A percentile compares a stretch with the other conserved stretches of the same genome.
Conservation (phyloP, 192 early-diverging fungal genomes). For the Backusella psychrophila region DNA sequence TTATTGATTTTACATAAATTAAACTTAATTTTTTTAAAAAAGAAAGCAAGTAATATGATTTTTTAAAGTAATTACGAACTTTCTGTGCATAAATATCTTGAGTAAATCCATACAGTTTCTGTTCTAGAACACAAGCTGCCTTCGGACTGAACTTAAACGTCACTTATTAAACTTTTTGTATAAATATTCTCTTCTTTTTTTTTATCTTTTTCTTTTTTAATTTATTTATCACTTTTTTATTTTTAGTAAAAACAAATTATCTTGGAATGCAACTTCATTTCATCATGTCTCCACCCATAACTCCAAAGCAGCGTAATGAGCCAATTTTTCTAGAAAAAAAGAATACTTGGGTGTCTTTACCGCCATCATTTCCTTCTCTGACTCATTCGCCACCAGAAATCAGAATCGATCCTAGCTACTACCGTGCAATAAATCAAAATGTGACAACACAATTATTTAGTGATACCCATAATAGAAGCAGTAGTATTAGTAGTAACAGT, state of each 20-base stretch:
- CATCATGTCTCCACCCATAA: conserved; percentile 13
- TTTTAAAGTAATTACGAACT: not conserved
- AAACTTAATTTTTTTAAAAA: not conserved
- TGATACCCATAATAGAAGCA: not conserved
- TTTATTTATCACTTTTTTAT: not conserved
- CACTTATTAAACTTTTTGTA: not conserved
- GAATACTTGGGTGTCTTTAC: not conserved
- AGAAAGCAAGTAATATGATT: not conserved
- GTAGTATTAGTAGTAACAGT: not conserved
- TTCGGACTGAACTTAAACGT: not conserved
- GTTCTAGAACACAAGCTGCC: not conserved
- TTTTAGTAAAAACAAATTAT: not conserved
- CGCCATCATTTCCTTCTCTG: not conserved
- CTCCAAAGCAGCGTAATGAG: not conserved
- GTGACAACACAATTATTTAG: not conserved
- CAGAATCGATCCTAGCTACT: not conserved
- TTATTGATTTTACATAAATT: not conserved
- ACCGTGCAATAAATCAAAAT: not conserved
- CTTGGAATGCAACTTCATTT: not conserved
- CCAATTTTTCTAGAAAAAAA: not conserved
- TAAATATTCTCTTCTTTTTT: not conserved
- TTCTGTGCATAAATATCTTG: not conserved
- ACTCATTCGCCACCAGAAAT: not conserved
- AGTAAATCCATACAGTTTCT: not conserved
- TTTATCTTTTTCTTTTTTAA: not conserved